Evolutionary conservation across 2,329 filamentous ascomycete species (phyloP), one percentile per base, ranked within the genome.

Genomic region (Nemania diffusa): DNA sequence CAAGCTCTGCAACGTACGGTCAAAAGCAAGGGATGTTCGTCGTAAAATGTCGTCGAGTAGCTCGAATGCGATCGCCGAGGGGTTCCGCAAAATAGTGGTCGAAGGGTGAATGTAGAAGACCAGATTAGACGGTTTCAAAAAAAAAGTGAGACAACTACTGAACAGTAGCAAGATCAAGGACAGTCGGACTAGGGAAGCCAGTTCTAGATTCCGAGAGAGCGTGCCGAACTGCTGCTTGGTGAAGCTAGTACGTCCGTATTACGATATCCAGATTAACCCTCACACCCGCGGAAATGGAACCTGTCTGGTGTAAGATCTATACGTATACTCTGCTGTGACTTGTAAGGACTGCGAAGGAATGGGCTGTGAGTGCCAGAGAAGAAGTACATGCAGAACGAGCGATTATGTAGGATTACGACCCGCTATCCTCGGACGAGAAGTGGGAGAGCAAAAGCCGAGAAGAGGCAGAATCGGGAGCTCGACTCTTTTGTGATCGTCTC

Each of bases 401-500:
- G 44, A 27, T 42, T 34, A 32, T 51, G 57, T 58, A 62, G 34
- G 57, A 34, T 57, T 50, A 51, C 42, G 37, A 46, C 60, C 52
- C 8, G 32, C 40, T 42, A 65, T 32, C 26, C 37, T 32, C 13
- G 24, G 20, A 52, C 34, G 48, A 64, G 57, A 59, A 56, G 24
- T 44, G 55, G 34, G 57, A 51, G 24, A 20, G 46, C 20, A 50
- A 11, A 17, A 51, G 34, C 32, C 26, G 40, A 64, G 37, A 37
- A 55, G 9, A 8, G 48, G 51, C 22, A 64, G 46, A 37, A 53
- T 57, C 56, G 57, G 65, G 48, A 50, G 32, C 40, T 51, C 50
- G 44, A 62, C 52, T 57, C 55, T 70, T 68, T 64, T 66, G 60
- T 61, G 68, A 62, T 64, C 29, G 60, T 64, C 62, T 69, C 57